A percentile compares a stretch with the other conserved stretches of the same genome.
Evolutionary conservation across 495 filamentous ascomycete genomes (phyloP).

Genomic region (Penicillium roqueforti): DNA sequence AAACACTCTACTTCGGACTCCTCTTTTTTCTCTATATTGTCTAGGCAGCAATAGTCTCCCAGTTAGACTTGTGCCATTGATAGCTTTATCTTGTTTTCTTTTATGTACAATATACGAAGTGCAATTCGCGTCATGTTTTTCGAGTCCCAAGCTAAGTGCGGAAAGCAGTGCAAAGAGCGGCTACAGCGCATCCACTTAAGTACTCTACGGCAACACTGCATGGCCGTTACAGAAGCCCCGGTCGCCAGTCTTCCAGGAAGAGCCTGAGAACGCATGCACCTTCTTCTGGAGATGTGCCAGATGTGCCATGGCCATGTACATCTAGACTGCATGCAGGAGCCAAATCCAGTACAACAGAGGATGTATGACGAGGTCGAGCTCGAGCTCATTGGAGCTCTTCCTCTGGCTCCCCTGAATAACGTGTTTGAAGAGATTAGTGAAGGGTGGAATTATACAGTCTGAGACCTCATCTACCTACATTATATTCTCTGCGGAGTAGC

Average conservation of each 20-base stretch:
- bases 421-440: constrained; percentile 14
- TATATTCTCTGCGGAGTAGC: neutral
- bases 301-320: no score
- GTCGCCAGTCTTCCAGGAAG: neutral
- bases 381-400: constrained; percentile 1
- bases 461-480: neutral
- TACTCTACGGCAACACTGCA: constrained; percentile 21
- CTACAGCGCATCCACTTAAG: constrained; percentile 28
- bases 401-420: constrained; percentile 9
- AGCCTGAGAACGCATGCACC: constrained; percentile 1
- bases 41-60: neutral
- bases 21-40: neutral
- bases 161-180: constrained; percentile 5
- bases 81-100: neutral
- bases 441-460: neutral
- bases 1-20: neutral
- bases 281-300: constrained; percentile 2
- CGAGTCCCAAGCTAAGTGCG: neutral
- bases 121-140: neutral
- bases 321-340: constrained; percentile 8
- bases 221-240: constrained; percentile 15
- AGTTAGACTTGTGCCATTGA: neutral
- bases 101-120: no score
- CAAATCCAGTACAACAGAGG: neutral
- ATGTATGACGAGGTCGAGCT: constrained; percentile 13